Conservation (phyloP, 768 basidiomycete genomes). For the Galerina marginata region DNA sequence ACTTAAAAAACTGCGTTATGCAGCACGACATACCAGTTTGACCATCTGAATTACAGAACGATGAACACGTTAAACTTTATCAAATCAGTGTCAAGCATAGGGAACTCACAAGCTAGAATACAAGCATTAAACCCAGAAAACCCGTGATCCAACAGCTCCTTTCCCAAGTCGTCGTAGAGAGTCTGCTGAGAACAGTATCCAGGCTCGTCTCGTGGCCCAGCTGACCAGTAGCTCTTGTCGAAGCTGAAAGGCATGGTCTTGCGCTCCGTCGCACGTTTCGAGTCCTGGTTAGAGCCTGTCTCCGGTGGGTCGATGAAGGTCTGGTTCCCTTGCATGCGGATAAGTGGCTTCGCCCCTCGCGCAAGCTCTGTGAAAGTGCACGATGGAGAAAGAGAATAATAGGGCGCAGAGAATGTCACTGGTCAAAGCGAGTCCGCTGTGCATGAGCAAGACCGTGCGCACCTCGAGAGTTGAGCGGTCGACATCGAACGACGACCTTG, state of each 20-base stretch:
- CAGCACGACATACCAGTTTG: constrained; percentile 73
- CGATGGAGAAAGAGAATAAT: neutral
- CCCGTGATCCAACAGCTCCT: constrained; percentile 92
- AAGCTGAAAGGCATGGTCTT: constrained; percentile 92
- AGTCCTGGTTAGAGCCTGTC: constrained; percentile 63
- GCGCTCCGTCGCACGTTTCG: constrained; percentile 87
- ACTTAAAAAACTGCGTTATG: neutral
- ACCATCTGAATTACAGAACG: constrained; percentile 53
- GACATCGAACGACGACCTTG: constrained; percentile 94
- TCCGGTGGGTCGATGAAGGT: constrained; percentile 94
- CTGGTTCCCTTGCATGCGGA: constrained; percentile 94
- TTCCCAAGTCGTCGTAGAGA: constrained; percentile 91
- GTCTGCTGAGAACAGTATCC: constrained; percentile 94
- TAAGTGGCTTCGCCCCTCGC: constrained; percentile 91
- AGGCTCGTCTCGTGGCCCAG: constrained; percentile 87
- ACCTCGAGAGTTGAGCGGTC: constrained; percentile 96
- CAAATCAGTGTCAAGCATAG: neutral
- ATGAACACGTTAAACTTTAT: neutral
- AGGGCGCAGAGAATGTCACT: neutral
- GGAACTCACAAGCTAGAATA: constrained; percentile 93
- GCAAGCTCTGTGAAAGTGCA: constrained; percentile 69
- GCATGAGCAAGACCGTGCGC: constrained; percentile 30
- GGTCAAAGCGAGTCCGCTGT: neutral
- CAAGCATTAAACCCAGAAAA: constrained; percentile 98
- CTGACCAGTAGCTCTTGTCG: constrained; percentile 98